Conservation (phyloP, 257 asterid genomes). For the Capsicum baccatum region DNA sequence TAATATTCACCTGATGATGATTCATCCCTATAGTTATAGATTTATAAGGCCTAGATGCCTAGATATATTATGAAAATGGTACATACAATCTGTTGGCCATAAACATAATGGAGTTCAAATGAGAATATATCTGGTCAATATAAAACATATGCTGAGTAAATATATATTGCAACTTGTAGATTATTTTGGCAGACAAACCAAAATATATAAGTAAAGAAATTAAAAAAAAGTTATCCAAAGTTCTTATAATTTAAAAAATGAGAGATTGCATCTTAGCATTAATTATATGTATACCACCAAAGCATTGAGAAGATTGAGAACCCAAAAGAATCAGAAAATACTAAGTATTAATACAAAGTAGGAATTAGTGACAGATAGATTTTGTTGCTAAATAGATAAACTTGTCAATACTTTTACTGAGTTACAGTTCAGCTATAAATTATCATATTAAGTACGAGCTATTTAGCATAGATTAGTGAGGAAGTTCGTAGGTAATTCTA, state of each 20-base stretch:
- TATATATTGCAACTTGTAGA: background rate
- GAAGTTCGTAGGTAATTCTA: background rate
- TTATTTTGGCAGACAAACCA: background rate
- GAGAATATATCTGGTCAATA: background rate
- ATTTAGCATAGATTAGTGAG: background rate
- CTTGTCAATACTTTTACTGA: background rate
- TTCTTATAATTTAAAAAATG: background rate
- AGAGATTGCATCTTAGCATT: too few relatives aligned
- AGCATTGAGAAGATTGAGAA: too few relatives aligned
- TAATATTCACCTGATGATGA: background rate
- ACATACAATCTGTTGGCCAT: background rate
- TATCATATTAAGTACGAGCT: background rate
- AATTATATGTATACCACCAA: too few relatives aligned
- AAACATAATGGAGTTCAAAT: background rate
- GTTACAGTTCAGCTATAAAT: background rate
- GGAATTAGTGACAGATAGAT: background rate
- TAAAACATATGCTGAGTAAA: background rate
- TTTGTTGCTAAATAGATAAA: too few relatives aligned
- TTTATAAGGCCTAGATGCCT: background rate
- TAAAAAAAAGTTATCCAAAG: background rate
- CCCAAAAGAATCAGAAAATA: background rate
- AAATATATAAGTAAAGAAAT: background rate
- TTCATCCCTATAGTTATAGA: conserved; percentile 8
- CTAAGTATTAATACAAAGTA: too few relatives aligned
- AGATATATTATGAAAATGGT: background rate